phyloP scores from a whole-genome alignment of 83 land plant species.

The Diphasiastrum complanatum region DNA sequence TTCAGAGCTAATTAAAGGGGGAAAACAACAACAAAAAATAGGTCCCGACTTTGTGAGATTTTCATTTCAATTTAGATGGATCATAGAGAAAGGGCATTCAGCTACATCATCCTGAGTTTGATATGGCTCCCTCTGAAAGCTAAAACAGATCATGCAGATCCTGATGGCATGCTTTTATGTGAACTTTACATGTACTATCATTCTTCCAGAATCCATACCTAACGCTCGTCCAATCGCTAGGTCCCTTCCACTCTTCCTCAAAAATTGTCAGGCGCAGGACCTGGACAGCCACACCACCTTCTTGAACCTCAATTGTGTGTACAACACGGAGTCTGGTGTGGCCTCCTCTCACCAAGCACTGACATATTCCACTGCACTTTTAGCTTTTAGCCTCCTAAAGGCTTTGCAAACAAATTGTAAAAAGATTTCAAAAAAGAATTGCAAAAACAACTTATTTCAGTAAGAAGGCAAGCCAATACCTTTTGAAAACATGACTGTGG shows the following conservation, averaged over 20 bases:
- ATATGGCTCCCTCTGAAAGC: background rate
- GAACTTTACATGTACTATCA: background rate
- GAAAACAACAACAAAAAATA: background rate
- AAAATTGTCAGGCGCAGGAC: constrained; percentile 77
- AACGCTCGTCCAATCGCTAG: constrained; percentile 38
- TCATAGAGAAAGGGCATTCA: too few relatives aligned
- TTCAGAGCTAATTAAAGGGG: background rate
- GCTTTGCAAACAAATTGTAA: background rate
- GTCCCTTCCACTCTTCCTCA: constrained; percentile 89
- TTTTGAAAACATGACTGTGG: too few relatives aligned
- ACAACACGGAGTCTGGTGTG: constrained; percentile 84
- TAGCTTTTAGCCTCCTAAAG: background rate
- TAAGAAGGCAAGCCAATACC: background rate
- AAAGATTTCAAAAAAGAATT: background rate
- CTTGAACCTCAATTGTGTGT: constrained; percentile 76
- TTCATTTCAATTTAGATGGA: background rate
- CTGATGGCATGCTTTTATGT: background rate
- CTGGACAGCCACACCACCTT: constrained; percentile 68
- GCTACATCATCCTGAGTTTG: too few relatives aligned
- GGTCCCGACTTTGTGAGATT: too few relatives aligned
- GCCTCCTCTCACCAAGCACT: constrained; percentile 96
- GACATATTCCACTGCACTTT: background rate
- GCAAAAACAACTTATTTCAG: background rate
- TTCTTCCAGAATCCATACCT: constrained; percentile 39
- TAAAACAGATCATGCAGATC: background rate